Conservation (phyloP, 805 yeast species). For the Pichia nanzhaoensis region DNA sequence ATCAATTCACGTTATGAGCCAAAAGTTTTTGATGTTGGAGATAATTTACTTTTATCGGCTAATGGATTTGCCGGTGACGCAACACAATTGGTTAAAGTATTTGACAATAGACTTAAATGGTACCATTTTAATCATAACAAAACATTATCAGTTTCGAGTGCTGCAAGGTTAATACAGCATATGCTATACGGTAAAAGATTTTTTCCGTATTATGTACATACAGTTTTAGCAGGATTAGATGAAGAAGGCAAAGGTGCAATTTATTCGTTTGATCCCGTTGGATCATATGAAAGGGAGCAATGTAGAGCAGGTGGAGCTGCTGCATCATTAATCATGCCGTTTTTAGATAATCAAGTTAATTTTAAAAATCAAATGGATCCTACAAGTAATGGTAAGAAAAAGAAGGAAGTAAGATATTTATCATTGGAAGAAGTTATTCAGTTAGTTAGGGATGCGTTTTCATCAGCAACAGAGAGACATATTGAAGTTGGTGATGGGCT, state of each 20-base stretch:
- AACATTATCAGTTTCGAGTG: conserved; percentile 57
- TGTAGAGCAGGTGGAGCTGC: conserved; percentile 99
- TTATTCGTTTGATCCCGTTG: conserved; percentile 95
- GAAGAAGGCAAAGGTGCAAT: conserved; percentile 90
- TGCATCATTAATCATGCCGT: conserved; percentile 92
- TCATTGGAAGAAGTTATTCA: conserved; percentile 77
- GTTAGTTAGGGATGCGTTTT: conserved; percentile 87
- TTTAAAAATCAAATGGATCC: conserved; percentile 91
- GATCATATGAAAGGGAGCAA: conserved; percentile 95
- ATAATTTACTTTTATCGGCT: conserved; percentile 79
- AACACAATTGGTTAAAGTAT: conserved; percentile 69
- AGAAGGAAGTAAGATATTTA: conserved; percentile 56
- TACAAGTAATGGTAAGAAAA: conserved; percentile 58
- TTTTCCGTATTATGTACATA: conserved; percentile 95
- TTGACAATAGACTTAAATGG: conserved; percentile 73
- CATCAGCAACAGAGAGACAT: conserved; percentile 97
- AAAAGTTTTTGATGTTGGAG: conserved; percentile 84
- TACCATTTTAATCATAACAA: conserved; percentile 86
- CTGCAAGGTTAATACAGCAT: conserved; percentile 89
- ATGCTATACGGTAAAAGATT: conserved; percentile 86
- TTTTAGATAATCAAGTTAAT: conserved; percentile 94
- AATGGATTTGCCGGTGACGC: conserved; percentile 98
- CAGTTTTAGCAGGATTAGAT: conserved; percentile 90
- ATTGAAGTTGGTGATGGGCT: conserved; percentile 97
- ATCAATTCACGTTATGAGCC: conserved; percentile 92